Conservation (phyloP, 1,284 basidiomycete genomes). For the Amylostereum chailletii region DNA sequence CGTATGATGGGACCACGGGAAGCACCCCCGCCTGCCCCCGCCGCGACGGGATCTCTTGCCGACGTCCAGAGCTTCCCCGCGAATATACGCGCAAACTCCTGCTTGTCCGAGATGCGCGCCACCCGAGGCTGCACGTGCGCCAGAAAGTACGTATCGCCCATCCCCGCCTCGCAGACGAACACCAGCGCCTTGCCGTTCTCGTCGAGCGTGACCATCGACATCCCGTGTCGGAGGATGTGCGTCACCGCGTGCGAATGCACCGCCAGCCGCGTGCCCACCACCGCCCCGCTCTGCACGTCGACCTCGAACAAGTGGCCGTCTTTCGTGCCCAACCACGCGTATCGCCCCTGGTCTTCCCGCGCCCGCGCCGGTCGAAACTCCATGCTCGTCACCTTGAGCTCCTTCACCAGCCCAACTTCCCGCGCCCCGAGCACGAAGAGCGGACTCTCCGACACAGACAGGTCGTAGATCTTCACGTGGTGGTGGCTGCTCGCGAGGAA, state of each 20-base stretch:
- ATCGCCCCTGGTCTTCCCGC: conserved; percentile 30
- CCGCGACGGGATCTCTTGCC: conserved; percentile 39
- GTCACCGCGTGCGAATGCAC: conserved; percentile 63
- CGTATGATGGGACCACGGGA: conserved; percentile 64
- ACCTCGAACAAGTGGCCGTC: conserved; percentile 82
- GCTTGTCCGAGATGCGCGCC: conserved; percentile 71
- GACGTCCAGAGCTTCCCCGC: conserved; percentile 78
- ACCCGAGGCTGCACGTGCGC: conserved; percentile 46
- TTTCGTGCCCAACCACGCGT: conserved; percentile 82
- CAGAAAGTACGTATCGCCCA: conserved; percentile 24
- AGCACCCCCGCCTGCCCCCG: conserved; percentile 23
- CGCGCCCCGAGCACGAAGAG: conserved; percentile 52
- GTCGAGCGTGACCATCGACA: conserved; percentile 72
- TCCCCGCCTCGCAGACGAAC: conserved; percentile 39
- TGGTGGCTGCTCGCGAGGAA: conserved; percentile 56
- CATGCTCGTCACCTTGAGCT: conserved; percentile 65
- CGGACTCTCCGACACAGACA: conserved; percentile 37
- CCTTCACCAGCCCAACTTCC: conserved; percentile 50
- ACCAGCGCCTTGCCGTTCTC: conserved; percentile 77
- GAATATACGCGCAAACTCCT: conserved; percentile 69
- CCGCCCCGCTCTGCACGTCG: conserved; percentile 52
- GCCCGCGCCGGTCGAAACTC: conserved; percentile 55
- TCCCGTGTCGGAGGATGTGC: conserved; percentile 63
- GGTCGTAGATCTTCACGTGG: conserved; percentile 59
- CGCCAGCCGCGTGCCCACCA: conserved; percentile 48